Conservation (phyloP, 1,284 basidiomycete species). For the Xerocomus minutiporus region DNA sequence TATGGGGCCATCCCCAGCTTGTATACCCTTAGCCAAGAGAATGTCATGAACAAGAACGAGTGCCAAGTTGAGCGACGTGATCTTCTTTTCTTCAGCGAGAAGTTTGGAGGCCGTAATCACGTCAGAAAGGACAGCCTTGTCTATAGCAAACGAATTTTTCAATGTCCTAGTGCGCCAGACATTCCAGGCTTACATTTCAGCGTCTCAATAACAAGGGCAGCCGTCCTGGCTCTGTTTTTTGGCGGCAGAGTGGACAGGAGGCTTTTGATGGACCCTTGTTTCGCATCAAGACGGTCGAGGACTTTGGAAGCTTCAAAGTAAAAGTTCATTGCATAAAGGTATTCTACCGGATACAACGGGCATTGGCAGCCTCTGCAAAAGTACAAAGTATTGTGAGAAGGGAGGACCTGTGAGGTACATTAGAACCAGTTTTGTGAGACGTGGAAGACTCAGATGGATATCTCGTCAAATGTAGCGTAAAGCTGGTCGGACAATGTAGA, state of each 20-base stretch:
- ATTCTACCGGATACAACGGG: constrained; percentile 34
- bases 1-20: constrained; percentile 82
- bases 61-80: constrained; percentile 70
- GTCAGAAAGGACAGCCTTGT: constrained; percentile 64
- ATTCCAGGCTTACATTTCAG: constrained; percentile 71
- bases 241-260: constrained; percentile 67
- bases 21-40: constrained; percentile 75
- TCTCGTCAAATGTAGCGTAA: constrained; percentile 41
- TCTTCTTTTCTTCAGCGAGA: constrained; percentile 70
- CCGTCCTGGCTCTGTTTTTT: constrained; percentile 72
- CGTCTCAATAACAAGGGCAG: constrained; percentile 84
- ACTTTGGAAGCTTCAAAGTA: constrained; percentile 84
- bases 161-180: constrained; percentile 1
- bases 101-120: constrained; percentile 63
- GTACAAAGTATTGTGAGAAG: constrained; percentile 6
- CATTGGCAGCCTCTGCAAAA: constrained; percentile 18
- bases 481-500: constrained; percentile 82
- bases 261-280: constrained; percentile 83
- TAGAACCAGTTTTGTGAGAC: constrained; percentile 4
- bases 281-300: constrained; percentile 80
- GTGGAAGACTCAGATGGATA: constrained; percentile 33
- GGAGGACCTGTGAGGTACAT: constrained; percentile 16
- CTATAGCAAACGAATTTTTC: constrained; percentile 35
- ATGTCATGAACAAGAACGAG: constrained; percentile 86
- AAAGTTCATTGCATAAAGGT: constrained; percentile 73